Base-by-base conservation (phyloP, 257 asterid species). In the Apocynum venetum region DNA sequence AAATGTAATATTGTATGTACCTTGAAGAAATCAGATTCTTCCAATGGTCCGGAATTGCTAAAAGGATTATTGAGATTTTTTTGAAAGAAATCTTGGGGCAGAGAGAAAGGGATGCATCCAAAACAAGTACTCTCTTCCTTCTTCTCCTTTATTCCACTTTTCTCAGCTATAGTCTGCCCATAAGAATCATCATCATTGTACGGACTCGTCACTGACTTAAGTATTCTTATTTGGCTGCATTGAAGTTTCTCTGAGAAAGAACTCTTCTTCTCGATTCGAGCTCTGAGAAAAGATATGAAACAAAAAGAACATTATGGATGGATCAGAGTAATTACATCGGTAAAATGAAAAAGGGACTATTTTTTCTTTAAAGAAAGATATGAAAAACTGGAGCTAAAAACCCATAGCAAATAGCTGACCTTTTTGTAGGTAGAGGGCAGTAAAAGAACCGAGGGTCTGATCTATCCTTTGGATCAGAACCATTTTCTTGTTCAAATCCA, bases 151-250 rank as follows among this genome's bases (percentile, higher is more conserved):
- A 76, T 77, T 79, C 82, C 89, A 69, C 74, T 79, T 59, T 84
- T 85, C 76, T 82, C 89, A 76, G 78, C 82, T 80, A 73, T 78
- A 74, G 71, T 76, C 89, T 83, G 91, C 78, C 81, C 80, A 84
- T 84, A 85, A 81, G 87, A 87, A 90, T 87, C 88, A 90, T 87
- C 88, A 85, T 72, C 79, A 31, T 81, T 31, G 92, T 88, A 86
- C 93, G 86, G 87, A 81, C 81, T 77, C 25, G 35, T 41, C 43
- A 85, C 87, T 80, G 82, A 71, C 82, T 82, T 89, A 82, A 75
- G 74, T 76, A 75, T 83, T 77, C 92, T 80, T 80, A 6, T 46
- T 6, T 8, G 4, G 49, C 6, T 46, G 87, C 89, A 80, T 64
- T 78, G 60, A 77, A 73, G 71, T 43, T 87, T 80, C 80, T 80